Evolutionary conservation across 352 stramenopile genomes (phyloP), one percentile per base, ranked within the genome.

Genomic region (Albugo laibachii): DNA sequence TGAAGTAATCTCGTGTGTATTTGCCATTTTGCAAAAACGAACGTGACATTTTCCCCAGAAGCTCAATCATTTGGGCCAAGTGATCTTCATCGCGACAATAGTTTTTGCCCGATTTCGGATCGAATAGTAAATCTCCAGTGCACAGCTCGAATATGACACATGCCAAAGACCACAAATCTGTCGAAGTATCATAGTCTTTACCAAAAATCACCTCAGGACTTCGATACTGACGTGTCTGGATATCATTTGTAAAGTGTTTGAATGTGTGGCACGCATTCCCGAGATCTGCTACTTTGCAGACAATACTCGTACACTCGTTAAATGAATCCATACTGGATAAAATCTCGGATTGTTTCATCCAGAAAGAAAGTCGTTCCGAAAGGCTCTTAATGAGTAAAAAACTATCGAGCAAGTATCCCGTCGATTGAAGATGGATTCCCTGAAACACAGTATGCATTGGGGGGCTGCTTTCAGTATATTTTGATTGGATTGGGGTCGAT

Each of bases 151-250:
- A 99, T 37, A 97, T 71, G 45, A 99, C 97, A 61, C 95, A 99
- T 37, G 88, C 94, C 62, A 98, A 84, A 72, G 75, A 85, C 96
- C 96, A 99, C 43, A 99, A 97, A 62, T 99, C 96, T 5, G 95
- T 94, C 21, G 93, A 97, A 14, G 94, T 98, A 65, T 98, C 87
- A 65, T 99, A 99, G 39, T 81, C 81, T 57, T 92, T 94, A 36
- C 92, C 87, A 52, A 98, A 63, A 16, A 98, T 92, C 19, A 97
- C 95, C 63, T 99, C 96, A 6, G 96, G 96, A 36, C 82, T 95
- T 5, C 96, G 84, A 62, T 99, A 99, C 69, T 99, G 96, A n/a
- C 96, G 77, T 16, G 96, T 99, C 65, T 99, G 96, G 56, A 99
- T 99, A 58, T 99, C 95, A 58, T 98, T 92, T 39, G 93, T 98